Conservation (phyloP, 106 monocot species). For the Acorus gramineus region DNA sequence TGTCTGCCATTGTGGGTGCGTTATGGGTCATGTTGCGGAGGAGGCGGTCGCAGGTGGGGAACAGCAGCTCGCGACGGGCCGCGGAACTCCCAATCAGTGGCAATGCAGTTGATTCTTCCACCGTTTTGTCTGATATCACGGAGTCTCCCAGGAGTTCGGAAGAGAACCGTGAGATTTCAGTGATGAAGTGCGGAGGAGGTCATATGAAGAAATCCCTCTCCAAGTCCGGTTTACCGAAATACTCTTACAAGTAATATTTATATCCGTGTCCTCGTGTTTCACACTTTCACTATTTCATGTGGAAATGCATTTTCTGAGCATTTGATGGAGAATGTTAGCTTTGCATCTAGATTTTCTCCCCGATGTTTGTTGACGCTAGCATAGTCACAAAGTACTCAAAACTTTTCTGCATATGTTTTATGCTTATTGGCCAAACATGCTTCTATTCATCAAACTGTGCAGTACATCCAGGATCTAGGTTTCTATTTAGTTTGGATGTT, state of each 20-base stretch:
- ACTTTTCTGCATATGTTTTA: no score
- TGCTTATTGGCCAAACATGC: no score
- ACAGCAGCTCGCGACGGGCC: conserved; percentile 48
- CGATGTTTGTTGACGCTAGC: no score
- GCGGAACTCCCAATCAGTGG: conserved; percentile 58
- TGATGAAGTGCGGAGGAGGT: conserved; percentile 25
- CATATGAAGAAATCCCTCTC: conserved; percentile 37
- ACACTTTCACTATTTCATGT: no score
- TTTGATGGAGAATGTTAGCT: not conserved
- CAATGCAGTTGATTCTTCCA: conserved; percentile 45
- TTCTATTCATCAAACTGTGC: no score
- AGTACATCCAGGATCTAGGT: no score
- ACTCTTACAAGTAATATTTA: conserved; percentile 51
- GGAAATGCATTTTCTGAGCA: no score
- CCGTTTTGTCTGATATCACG: conserved; percentile 57
- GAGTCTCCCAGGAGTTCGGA: conserved; percentile 43
- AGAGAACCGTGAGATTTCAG: conserved; percentile 4
- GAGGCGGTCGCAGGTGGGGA: conserved; percentile 32
- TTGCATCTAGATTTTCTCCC: no score
- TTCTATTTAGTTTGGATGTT: no score
- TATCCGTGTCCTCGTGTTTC: not conserved
- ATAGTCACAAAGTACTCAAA: no score
- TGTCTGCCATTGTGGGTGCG: conserved; percentile 43
- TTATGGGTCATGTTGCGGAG: conserved; percentile 46
- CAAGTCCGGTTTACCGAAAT: conserved; percentile 57